Evolutionary conservation across 768 basidiomycete genomes (phyloP), one percentile per base, ranked within the genome.

Genomic region (Leccinum incarnatum): DNA sequence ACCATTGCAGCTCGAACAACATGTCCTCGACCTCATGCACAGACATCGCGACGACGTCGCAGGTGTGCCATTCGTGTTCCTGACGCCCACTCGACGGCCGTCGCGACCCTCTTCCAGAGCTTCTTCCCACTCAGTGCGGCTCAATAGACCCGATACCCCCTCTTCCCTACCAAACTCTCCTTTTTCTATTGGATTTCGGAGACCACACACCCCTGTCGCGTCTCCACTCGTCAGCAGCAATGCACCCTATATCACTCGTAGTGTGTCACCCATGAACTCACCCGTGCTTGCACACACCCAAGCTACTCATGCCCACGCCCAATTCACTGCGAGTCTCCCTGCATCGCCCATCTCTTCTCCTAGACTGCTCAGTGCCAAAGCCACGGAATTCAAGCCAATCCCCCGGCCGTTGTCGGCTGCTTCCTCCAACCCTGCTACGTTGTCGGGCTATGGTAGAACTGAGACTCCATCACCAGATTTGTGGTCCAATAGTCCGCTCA

Each of bases 1-100:
- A 60, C 59, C 65, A 59, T 59, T 53, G 5, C 65, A 92, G 89
- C 77, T 93, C 61, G 95, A 97, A 69, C 90, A 95, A 66, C 84
- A 87, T 69, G 91, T 95, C 58, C 79, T 98, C 19, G 93, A 96
- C 69, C 82, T 97, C 61, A 97, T 98, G 95, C 95, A 98, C 76
- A 89, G 91, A 75, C 91, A 95, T 72, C 81, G 85, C 61, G 94
- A 96, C 80, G 88, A 92, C 77, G 77, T 88, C 42, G 85, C 87
- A 12, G 88, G 89, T 19, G 87, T 91, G 6, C 90, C 91, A 0
- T 93, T 93, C 70, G 76, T 92, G 56, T 91, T 88, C 75, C 78
- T 93, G 51, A 93, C 89, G 5, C 88, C 89, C 21, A 89, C 86
- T 32, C 81, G 87, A 60, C 84, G 90, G 19, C 91, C 90, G 4